These are phyloP conservation scores for Apostasia ramifera DNA, from an alignment of 106 monocot species.

Conservation along the genomic window DNA sequence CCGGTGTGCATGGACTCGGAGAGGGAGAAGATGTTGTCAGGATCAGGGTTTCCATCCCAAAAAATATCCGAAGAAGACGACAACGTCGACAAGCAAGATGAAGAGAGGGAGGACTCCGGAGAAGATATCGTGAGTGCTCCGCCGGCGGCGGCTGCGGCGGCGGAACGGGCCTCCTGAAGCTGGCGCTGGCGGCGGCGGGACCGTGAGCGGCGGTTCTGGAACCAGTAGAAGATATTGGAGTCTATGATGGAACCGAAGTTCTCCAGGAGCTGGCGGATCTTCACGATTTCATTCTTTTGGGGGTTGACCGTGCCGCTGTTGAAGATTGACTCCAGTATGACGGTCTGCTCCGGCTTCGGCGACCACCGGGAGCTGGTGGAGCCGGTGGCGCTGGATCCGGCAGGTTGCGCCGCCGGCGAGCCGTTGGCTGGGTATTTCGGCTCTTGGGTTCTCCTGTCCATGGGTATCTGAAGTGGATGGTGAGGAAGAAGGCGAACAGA, in stretches of 20 bases:
- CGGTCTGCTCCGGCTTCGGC: conserved; percentile 96
- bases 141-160: background rate
- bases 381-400: conserved; percentile 21
- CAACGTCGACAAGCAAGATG: conserved; percentile 12
- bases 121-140: background rate
- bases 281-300: conserved; percentile 77
- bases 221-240: conserved; percentile 99
- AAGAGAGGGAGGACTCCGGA: conserved; percentile 1
- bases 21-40: conserved; percentile 6
- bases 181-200: conserved; percentile 88
- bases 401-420: background rate
- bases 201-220: conserved; percentile 93
- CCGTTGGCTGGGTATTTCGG: background rate
- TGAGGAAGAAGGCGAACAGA: no score
- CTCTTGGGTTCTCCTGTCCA: background rate
- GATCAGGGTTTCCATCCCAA: conserved; percentile 9
- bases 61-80: background rate
- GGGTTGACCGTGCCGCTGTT: conserved; percentile 98
- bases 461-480: background rate
- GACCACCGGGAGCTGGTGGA: conserved; percentile 84
- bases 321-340: conserved; percentile 97
- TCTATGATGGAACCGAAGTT: conserved; percentile 89
- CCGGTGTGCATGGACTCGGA: conserved; percentile 1
- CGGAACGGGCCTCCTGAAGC: conserved; percentile 50
- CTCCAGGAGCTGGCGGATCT: conserved; percentile 87